Percentiles rank a stretch among this genome's conserved stretches.
Evolutionary conservation across 1,284 basidiomycete genomes (phyloP).

Genomic region (Ceratobasidium sp.): DNA sequence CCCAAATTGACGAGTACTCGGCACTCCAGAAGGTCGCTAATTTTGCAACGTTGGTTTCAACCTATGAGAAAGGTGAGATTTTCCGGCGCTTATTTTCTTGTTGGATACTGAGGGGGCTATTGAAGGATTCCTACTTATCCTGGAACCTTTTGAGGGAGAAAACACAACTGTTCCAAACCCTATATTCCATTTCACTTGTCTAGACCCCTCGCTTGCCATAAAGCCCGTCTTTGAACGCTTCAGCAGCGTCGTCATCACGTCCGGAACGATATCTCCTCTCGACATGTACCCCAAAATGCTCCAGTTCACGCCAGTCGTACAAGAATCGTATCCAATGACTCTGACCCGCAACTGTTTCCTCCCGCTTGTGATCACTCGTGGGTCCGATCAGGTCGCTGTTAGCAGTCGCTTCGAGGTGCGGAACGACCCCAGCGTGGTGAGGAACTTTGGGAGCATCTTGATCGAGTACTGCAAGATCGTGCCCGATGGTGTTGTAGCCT

Average conservation of each 20-base stretch:
- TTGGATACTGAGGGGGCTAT: background rate
- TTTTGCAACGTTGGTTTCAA: slow-evolving; percentile 97
- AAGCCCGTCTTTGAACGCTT: slow-evolving; percentile 99
- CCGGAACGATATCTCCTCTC: slow-evolving; percentile 96
- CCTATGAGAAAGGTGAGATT: slow-evolving; percentile 90
- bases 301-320: slow-evolving; percentile 96
- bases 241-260: slow-evolving; percentile 98
- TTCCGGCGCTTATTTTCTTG: slow-evolving; percentile 26
- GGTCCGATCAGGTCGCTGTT: slow-evolving; percentile 98
- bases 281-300: slow-evolving; percentile 99
- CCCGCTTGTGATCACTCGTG: slow-evolving; percentile 97
- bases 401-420: slow-evolving; percentile 99
- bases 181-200: slow-evolving; percentile 97
- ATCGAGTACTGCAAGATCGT: slow-evolving; percentile 98
- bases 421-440: slow-evolving; percentile 98
- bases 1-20: slow-evolving; percentile 89
- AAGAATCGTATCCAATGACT: slow-evolving; percentile 99
- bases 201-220: slow-evolving; percentile 97
- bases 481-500: slow-evolving; percentile 99
- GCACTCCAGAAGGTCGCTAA: slow-evolving; percentile 94
- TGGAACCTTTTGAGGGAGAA: slow-evolving; percentile 99
- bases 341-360: slow-evolving; percentile 96
- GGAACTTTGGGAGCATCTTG: slow-evolving; percentile 98
- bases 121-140: slow-evolving; percentile 94
- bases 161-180: slow-evolving; percentile 99